Conservation (phyloP, 352 stramenopile species). For the Phytophthora pseudosyringae region DNA sequence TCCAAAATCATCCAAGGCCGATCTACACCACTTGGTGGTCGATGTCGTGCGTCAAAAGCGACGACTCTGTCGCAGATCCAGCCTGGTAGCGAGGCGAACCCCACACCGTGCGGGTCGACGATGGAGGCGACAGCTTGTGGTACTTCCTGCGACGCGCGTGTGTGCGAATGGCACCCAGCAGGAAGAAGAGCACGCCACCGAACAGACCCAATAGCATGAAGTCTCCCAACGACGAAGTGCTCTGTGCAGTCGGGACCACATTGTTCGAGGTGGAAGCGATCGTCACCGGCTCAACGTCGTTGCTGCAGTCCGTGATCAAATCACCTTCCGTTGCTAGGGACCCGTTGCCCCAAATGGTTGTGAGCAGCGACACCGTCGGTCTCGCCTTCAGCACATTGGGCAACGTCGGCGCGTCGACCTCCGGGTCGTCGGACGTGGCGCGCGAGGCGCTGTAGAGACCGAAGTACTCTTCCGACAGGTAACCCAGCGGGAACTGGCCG, state of each 20-base stretch:
- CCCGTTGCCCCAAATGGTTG: conserved; percentile 48
- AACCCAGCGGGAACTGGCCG: conserved; percentile 65
- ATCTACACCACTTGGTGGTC: conserved; percentile 31
- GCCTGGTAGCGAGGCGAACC: conserved; percentile 13
- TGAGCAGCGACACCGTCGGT: conserved; percentile 60
- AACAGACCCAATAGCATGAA: conserved; percentile 23
- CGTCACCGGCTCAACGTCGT: neutral
- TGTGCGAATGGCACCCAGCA: conserved; percentile 25
- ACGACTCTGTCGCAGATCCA: conserved; percentile 10
- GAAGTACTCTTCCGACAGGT: conserved; percentile 72
- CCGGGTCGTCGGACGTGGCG: conserved; percentile 10
- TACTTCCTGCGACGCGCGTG: conserved; percentile 28
- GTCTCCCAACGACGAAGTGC: neutral
- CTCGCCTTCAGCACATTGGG: conserved; percentile 50
- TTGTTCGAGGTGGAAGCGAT: conserved; percentile 6
- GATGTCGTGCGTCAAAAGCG: conserved; percentile 17
- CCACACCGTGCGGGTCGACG: conserved; percentile 10
- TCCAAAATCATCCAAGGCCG: conserved; percentile 13
- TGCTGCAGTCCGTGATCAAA: conserved; percentile 44
- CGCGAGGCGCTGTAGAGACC: conserved; percentile 35
- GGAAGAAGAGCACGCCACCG: conserved; percentile 26
- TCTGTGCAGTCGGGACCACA: neutral
- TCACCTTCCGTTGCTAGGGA: conserved; percentile 46
- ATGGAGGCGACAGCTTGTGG: conserved; percentile 20
- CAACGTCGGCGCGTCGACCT: conserved; percentile 15